Conservation (phyloP, 208 protist genomes). For the Trypanosoma lewisi region DNA sequence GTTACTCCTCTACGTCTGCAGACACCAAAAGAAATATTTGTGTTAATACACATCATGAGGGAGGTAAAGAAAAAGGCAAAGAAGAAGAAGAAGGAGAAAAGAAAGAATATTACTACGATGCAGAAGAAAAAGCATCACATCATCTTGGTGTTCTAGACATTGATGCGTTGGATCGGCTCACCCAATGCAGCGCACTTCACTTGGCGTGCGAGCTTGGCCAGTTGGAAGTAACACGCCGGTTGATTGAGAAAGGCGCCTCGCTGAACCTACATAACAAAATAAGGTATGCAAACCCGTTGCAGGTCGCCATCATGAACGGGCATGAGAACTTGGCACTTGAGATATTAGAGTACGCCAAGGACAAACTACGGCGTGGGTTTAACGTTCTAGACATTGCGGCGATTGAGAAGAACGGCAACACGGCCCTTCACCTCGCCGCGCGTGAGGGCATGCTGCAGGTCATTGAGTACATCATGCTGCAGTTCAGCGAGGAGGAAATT, state of each 20-base stretch:
- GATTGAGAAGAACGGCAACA: conserved; percentile 68
- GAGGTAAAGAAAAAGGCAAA: background rate
- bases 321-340: conserved; percentile 60
- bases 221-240: conserved; percentile 38
- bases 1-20: too few species aligned
- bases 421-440: conserved; percentile 63
- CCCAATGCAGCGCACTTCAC: conserved; percentile 70
- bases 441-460: conserved; percentile 43
- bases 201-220: conserved; percentile 77
- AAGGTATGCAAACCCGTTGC: conserved; percentile 64
- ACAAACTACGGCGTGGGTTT: conserved; percentile 57
- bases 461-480: conserved; percentile 78
- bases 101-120: background rate
- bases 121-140: background rate
- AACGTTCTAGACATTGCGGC: conserved; percentile 62
- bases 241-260: conserved; percentile 59
- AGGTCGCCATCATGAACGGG: conserved; percentile 53
- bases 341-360: conserved; percentile 73
- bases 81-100: background rate
- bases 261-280: conserved; percentile 53
- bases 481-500: conserved; percentile 76
- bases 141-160: conserved; percentile 37
- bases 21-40: too few species aligned
- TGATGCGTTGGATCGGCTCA: conserved; percentile 62
- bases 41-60: too few species aligned